A percentile compares a stretch with the other conserved stretches of the same genome.
These are phyloP conservation scores for Capsicum baccatum DNA, from an alignment of 257 asterid genomes.

Conservation along the genomic window DNA sequence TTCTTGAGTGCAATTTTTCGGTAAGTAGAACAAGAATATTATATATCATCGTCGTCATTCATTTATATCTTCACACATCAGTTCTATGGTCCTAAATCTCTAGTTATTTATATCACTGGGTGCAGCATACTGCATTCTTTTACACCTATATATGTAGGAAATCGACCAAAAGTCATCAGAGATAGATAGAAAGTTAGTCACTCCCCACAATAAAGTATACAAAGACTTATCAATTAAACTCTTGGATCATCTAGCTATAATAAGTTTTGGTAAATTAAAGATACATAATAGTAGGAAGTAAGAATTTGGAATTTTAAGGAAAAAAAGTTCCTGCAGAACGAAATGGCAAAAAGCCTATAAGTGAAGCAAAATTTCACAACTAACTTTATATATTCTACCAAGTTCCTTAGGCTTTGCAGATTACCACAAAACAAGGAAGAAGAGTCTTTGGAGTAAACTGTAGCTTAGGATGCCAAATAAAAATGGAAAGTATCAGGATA, in stretches of 20 bases:
- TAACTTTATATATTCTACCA: background rate
- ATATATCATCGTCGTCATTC: background rate
- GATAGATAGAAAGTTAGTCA: background rate
- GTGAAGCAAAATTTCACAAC: conserved; percentile 10
- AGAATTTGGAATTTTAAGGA: conserved; percentile 23
- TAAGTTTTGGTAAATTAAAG: conserved; percentile 25
- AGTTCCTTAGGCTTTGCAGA: conserved; percentile 61
- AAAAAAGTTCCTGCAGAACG: conserved; percentile 13
- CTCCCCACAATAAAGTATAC: background rate
- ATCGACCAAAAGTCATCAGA: background rate
- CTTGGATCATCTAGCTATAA: background rate
- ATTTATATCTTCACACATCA: too few relatives aligned
- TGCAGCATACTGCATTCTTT: conserved; percentile 18
- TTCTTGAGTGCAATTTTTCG: conserved; percentile 78
- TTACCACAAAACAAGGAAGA: conserved; percentile 89
- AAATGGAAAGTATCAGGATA: too few relatives aligned
- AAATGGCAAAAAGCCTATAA: conserved; percentile 31
- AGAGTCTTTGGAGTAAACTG: conserved; percentile 38
- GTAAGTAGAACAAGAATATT: conserved; percentile 39
- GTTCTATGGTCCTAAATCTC: too few relatives aligned
- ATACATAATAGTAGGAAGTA: conserved; percentile 2
- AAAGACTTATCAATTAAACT: background rate
- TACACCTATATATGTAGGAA: background rate
- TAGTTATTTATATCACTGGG: background rate
- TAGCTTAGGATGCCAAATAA: too few relatives aligned